phyloP scores from a whole-genome alignment of 2,329 filamentous ascomycete species.

The Aspergillus candidus region DNA sequence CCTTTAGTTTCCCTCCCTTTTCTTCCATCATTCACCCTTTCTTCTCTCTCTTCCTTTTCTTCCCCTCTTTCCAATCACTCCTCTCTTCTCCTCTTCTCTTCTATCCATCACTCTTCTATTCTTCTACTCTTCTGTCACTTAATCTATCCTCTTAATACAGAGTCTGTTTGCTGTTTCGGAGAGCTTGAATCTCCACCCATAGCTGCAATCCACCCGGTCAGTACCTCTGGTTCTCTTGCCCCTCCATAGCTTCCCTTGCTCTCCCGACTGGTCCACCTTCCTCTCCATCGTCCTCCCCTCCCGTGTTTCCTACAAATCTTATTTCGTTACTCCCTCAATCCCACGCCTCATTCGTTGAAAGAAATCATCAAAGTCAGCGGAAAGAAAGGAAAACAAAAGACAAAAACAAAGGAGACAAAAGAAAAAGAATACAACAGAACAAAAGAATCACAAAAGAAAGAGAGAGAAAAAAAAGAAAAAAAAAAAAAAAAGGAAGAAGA shows the following conservation, averaged over 20 bases:
- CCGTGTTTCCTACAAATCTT: background rate
- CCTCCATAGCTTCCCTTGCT: conserved; percentile 12
- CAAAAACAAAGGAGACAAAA: conserved; percentile 1
- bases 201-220: no score
- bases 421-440: conserved; percentile 1
- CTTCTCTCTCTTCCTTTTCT: conserved; percentile 3
- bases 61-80: background rate
- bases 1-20: conserved; percentile 2
- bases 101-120: background rate
- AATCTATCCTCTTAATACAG: background rate
- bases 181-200: background rate
- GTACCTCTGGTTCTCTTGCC: conserved; percentile 2
- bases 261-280: background rate
- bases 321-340: conserved; percentile 1
- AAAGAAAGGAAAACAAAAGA: conserved; percentile 1
- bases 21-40: conserved; percentile 1
- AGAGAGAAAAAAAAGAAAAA: background rate
- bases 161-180: background rate
- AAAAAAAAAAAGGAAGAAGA: background rate
- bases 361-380: background rate
- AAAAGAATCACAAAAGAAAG: background rate
- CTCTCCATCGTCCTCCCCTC: no score
- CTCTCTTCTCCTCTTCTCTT: background rate
- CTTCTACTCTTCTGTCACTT: background rate
- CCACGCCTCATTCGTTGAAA: background rate